Evolutionary conservation across 805 yeast species (phyloP).

Genomic region (Cyberlindnera mrakii): DNA sequence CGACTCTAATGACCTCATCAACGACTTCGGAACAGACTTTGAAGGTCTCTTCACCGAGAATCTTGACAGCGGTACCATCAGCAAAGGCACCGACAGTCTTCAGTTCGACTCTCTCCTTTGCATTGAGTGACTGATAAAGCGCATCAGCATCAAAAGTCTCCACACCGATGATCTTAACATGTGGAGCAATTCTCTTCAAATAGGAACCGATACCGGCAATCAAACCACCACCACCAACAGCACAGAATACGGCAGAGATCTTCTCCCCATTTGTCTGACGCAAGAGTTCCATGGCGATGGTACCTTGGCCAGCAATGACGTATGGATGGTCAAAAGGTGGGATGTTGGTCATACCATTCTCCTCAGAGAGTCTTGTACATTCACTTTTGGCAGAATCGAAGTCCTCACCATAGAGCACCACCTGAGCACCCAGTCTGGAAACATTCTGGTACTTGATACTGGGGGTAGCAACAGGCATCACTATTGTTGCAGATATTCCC

Average conservation of each 20-base stretch:
- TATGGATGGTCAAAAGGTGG: conserved; percentile 99
- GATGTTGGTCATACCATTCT: conserved; percentile 75
- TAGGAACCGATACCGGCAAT: conserved; percentile 88
- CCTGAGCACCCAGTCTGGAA: conserved; percentile 87
- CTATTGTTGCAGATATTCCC: conserved; percentile 90
- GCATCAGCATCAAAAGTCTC: conserved; percentile 96
- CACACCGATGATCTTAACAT: conserved; percentile 90
- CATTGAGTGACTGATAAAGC: conserved; percentile 62
- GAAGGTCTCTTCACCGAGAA: conserved; percentile 88
- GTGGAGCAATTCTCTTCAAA: conserved; percentile 94
- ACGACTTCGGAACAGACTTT: conserved; percentile 68
- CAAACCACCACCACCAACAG: conserved; percentile 97
- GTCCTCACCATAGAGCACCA: conserved; percentile 88
- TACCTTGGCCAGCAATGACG: conserved; percentile 98
- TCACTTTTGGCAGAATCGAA: conserved; percentile 94
- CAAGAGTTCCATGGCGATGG: conserved; percentile 87
- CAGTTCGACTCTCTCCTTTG: conserved; percentile 49
- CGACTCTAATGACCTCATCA: conserved; percentile 83
- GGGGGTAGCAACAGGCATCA: conserved; percentile 97
- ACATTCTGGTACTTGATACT: conserved; percentile 91
- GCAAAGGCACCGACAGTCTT: conserved; percentile 91
- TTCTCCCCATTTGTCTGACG: conserved; percentile 78
- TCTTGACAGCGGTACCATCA: conserved; percentile 95
- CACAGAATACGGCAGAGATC: conserved; percentile 81
- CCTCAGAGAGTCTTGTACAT: conserved; percentile 63